phyloP scores from a whole-genome alignment of 352 stramenopile species.

The Blastocystis sp. region DNA sequence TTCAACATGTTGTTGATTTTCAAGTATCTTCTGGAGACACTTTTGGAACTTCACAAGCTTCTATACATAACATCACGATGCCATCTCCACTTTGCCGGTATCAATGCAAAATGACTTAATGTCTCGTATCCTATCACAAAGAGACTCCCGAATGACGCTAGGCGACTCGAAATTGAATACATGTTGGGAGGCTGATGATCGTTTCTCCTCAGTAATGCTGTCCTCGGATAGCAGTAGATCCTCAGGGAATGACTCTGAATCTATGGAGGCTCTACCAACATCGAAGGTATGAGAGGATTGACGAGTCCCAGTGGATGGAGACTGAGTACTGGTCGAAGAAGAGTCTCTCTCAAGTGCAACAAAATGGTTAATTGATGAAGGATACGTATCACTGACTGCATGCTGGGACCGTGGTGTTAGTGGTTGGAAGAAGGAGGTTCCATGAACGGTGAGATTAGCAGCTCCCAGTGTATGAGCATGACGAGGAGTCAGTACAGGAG shows the following conservation, averaged over 20 bases:
- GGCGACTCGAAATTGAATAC: not conserved
- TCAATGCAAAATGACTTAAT: not conserved
- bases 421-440: no score
- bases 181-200: not conserved
- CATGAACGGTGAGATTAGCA: no score
- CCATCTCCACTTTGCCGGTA: not conserved
- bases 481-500: no score
- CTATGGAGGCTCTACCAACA: no score
- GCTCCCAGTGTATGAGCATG: no score
- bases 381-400: not conserved
- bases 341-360: no score
- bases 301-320: not conserved
- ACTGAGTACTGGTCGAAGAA: no score
- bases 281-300: not conserved
- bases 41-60: slow-evolving; percentile 1
- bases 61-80: not conserved
- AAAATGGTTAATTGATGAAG: no score
- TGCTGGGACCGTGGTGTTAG: not conserved
- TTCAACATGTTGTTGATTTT: not conserved
- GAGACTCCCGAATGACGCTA: not conserved
- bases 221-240: not conserved
- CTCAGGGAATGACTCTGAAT: not conserved
- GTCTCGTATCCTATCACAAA: not conserved
- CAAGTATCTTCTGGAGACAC: not conserved
- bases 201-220: not conserved